These are phyloP conservation scores for Dentipellis sp. DNA, from an alignment of 768 basidiomycete genomes.

Conservation along the genomic window DNA sequence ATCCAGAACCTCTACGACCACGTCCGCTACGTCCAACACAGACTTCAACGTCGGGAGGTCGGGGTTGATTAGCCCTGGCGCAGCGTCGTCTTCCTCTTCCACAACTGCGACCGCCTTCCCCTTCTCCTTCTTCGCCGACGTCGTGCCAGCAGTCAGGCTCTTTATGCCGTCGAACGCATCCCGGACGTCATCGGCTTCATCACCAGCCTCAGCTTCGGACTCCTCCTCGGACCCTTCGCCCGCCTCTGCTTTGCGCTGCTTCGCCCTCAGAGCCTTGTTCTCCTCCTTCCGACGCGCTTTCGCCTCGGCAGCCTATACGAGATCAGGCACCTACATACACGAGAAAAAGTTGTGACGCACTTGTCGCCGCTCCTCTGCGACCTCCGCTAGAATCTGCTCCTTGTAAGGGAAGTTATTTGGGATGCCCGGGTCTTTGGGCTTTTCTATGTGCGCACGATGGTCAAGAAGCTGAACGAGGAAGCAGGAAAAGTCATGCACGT, in stretches of 20 bases:
- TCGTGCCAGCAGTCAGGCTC: slow-evolving; percentile 13
- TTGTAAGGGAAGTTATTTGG: slow-evolving; percentile 92
- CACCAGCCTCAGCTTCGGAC: slow-evolving; percentile 21
- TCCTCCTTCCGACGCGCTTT: slow-evolving; percentile 60
- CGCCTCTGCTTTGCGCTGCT: slow-evolving; percentile 9
- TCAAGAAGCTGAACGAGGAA: not conserved
- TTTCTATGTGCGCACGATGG: slow-evolving; percentile 34
- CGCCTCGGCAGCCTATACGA: slow-evolving; percentile 61
- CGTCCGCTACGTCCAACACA: slow-evolving; percentile 71
- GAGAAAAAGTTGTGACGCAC: slow-evolving; percentile 32
- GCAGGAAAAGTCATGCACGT: slow-evolving; percentile 20
- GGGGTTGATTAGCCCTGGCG: slow-evolving; percentile 53
- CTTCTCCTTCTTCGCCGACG: slow-evolving; percentile 12
- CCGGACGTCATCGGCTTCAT: slow-evolving; percentile 11
- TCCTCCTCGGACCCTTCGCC: slow-evolving; percentile 21
- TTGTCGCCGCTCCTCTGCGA: slow-evolving; percentile 69
- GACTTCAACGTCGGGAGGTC: slow-evolving; percentile 52
- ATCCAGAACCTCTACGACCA: slow-evolving; percentile 74
- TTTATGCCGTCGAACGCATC: slow-evolving; percentile 36
- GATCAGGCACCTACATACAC: not conserved
- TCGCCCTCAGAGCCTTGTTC: slow-evolving; percentile 39
- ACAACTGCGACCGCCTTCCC: slow-evolving; percentile 18
- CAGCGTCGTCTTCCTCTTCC: slow-evolving; percentile 38
- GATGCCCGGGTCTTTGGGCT: slow-evolving; percentile 86
- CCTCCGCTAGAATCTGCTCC: slow-evolving; percentile 87